These are phyloP conservation scores for Microcos paniculata DNA, from an alignment of 345 rosid genomes.

Conservation along the genomic window DNA sequence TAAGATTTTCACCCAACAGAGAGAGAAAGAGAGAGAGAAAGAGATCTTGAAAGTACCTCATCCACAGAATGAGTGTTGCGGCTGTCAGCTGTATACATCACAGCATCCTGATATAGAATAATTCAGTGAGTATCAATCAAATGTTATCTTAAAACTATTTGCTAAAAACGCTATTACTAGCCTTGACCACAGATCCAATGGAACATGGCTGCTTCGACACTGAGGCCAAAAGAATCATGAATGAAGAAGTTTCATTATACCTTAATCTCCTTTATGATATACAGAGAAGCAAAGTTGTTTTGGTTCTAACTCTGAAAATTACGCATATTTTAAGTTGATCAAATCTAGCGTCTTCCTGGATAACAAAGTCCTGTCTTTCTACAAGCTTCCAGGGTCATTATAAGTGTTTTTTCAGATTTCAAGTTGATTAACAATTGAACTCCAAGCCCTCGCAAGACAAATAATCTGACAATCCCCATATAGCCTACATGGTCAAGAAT, in stretches of 20 bases:
- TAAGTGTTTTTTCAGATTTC: too few relatives aligned
- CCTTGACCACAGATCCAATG: not conserved
- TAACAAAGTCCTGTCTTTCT: too few relatives aligned
- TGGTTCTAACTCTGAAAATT: not conserved
- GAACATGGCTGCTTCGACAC: not conserved
- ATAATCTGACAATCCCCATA: too few relatives aligned
- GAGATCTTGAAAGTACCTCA: constrained; percentile 49
- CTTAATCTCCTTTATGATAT: not conserved
- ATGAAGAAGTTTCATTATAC: not conserved
- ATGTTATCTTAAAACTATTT: not conserved
- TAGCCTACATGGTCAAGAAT: too few relatives aligned
- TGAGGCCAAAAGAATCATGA: not conserved
- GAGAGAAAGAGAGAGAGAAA: constrained; percentile 6
- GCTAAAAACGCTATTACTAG: not conserved
- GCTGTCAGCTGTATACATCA: constrained; percentile 89
- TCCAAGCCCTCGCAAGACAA: too few relatives aligned
- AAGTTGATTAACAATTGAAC: too few relatives aligned
- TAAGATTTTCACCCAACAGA: not conserved
- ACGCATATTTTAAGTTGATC: not conserved
- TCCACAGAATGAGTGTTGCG: constrained; percentile 81
- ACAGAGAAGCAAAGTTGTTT: not conserved
- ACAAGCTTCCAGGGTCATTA: too few relatives aligned
- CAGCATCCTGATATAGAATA: constrained; percentile 56
- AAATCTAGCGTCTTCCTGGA: too few relatives aligned
- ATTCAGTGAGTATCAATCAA: constrained; percentile 14